Conservation (phyloP, 352 stramenopile species). For the Plasmopara halstedii region DNA sequence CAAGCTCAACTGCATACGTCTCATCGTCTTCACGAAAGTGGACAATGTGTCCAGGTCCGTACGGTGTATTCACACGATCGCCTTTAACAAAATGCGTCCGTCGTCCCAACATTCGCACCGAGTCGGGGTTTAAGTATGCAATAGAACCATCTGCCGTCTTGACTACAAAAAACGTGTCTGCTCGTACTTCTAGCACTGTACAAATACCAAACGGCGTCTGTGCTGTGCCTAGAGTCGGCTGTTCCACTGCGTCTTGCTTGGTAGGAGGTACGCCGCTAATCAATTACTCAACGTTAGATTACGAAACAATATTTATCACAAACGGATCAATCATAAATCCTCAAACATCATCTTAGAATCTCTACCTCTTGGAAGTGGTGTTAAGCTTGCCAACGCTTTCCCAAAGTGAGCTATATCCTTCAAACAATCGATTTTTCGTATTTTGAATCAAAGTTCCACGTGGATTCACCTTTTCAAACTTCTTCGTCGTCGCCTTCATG, state of each 20-base stretch:
- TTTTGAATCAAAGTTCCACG: constrained; percentile 65
- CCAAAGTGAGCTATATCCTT: constrained; percentile 67
- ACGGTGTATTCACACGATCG: constrained; percentile 49
- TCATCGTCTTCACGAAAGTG: constrained; percentile 50
- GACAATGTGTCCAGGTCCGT: constrained; percentile 35
- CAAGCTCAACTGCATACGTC: constrained; percentile 47
- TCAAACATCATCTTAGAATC: not conserved
- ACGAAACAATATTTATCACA: not conserved
- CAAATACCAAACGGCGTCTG: constrained; percentile 47
- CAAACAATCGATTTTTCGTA: constrained; percentile 74
- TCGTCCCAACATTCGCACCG: constrained; percentile 38
- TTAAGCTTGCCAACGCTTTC: constrained; percentile 63
- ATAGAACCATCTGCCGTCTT: constrained; percentile 38
- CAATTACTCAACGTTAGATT: not conserved
- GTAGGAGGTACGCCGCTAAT: constrained; percentile 14
- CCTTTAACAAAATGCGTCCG: constrained; percentile 42
- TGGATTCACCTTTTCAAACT: constrained; percentile 73
- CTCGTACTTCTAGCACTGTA: constrained; percentile 35
- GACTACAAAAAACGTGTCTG: constrained; percentile 52
- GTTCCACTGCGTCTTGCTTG: constrained; percentile 19
- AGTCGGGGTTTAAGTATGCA: constrained; percentile 42
- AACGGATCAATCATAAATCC: not conserved
- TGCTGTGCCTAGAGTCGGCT: constrained; percentile 28
- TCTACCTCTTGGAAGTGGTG: constrained; percentile 36
- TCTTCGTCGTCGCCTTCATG: constrained; percentile 87